phyloP scores from a whole-genome alignment of 352 stramenopile genomes.

The Phytophthora palmivora region DNA sequence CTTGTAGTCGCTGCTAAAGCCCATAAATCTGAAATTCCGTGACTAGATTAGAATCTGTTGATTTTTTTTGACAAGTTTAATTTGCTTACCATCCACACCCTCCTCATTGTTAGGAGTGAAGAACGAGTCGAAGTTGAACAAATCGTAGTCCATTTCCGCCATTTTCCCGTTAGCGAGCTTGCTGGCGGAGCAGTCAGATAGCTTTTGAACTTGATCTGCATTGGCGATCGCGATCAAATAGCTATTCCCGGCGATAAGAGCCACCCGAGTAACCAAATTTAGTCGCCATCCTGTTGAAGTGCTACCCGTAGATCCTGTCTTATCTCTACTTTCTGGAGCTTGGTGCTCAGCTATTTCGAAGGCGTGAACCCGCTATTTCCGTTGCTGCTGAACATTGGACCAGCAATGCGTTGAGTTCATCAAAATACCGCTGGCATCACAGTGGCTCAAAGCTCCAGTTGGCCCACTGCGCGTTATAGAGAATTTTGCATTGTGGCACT shows the following conservation, averaged over 20 bases:
- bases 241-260: slow-evolving; percentile 27
- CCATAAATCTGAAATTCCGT: slow-evolving; percentile 33
- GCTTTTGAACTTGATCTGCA: slow-evolving; percentile 35
- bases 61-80: background rate
- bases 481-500: slow-evolving; percentile 16
- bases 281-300: slow-evolving; percentile 21
- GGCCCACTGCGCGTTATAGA: slow-evolving; percentile 17
- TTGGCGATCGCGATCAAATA: background rate
- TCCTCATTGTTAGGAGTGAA: slow-evolving; percentile 44
- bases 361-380: slow-evolving; percentile 18
- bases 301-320: slow-evolving; percentile 22
- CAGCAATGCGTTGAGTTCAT: slow-evolving; percentile 5
- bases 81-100: slow-evolving; percentile 28
- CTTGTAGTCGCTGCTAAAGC: slow-evolving; percentile 15
- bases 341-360: slow-evolving; percentile 23
- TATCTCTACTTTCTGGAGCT: slow-evolving; percentile 17
- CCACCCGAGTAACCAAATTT: slow-evolving; percentile 18
- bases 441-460: slow-evolving; percentile 4
- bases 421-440: slow-evolving; percentile 18
- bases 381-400: slow-evolving; percentile 2
- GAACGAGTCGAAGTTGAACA: slow-evolving; percentile 49
- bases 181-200: slow-evolving; percentile 31
- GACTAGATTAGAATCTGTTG: background rate
- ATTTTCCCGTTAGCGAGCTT: slow-evolving; percentile 29
- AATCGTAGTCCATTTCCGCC: slow-evolving; percentile 45